These are phyloP conservation scores for Dictyostelium discoideum DNA, from an alignment of 78 protist genomes.

Conservation along the genomic window DNA sequence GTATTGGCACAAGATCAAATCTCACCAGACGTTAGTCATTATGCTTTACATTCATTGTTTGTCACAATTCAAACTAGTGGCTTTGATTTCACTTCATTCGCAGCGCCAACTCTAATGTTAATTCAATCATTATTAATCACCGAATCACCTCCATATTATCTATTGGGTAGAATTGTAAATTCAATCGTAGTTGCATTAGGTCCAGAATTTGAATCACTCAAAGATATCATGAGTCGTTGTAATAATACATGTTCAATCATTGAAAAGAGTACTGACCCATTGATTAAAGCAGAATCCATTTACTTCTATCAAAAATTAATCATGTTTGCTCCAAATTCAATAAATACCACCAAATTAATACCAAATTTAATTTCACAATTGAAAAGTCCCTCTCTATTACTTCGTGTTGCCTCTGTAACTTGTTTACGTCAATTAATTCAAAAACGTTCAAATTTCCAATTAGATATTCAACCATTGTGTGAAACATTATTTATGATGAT, in stretches of 20 bases:
- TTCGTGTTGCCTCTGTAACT: conserved; percentile 57
- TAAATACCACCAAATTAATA: background rate
- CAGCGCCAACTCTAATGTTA: conserved; percentile 53
- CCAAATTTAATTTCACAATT: conserved; percentile 37
- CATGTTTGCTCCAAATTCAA: conserved; percentile 67
- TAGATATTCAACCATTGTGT: conserved; percentile 19
- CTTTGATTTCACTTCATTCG: conserved; percentile 47
- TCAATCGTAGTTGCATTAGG: conserved; percentile 71
- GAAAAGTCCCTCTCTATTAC: conserved; percentile 42
- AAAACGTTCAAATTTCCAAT: conserved; percentile 30
- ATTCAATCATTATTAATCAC: conserved; percentile 27
- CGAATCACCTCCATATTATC: conserved; percentile 68
- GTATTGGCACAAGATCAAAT: conserved; percentile 56
- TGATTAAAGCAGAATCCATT: conserved; percentile 38
- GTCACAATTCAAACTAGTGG: conserved; percentile 62
- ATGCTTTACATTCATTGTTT: conserved; percentile 60
- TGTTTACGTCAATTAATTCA: conserved; percentile 77
- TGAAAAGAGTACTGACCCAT: background rate
- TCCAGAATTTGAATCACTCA: conserved; percentile 34
- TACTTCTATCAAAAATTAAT: conserved; percentile 65
- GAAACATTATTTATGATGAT: conserved; percentile 76
- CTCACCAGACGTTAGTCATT: conserved; percentile 25
- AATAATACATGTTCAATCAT: conserved; percentile 42
- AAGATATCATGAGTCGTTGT: conserved; percentile 32
- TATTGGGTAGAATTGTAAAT: conserved; percentile 69